Evolutionary conservation across 1,139 yeast genomes (phyloP), one percentile per base, ranked within the genome.

Genomic region (Protomyces gravidus): DNA sequence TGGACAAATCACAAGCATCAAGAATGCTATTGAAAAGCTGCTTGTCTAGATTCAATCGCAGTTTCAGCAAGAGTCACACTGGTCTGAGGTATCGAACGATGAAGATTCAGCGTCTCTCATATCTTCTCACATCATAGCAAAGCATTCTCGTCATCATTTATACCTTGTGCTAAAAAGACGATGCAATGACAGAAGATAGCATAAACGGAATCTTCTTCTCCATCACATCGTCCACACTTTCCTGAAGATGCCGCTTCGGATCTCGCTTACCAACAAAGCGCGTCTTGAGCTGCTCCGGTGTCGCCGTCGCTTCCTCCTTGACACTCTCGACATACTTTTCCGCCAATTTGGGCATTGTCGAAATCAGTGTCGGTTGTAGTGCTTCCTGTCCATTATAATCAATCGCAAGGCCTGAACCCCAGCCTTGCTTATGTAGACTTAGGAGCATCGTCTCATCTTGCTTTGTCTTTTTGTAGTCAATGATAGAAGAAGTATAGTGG

Each of bases 11-110:
- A 89, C 87, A 78, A 89, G 87, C 74, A 89, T 90, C 77, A 94
- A 92, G 88, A 97, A 92, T 80, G 90, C 90, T 86, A 92, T 94
- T 75, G 98, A 94, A 80, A 88, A 97, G 71, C 84, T 94, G 75
- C 84, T 94, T 76, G 92, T 92, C 74, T 92, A 85, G 5, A 13
- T 33, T 6, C 6, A 28, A 28, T n/a, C n/a, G n/a, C n/a, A n/a
- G n/a, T n/a, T n/a, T n/a, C n/a, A n/a, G n/a, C n/a, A n/a, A n/a
- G n/a, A n/a, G n/a, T n/a, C n/a, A n/a, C n/a, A n/a, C 17, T 36
- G 42, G 42, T 36, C 42, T 36, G 42, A 36, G 42, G 42, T 36
- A 36, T 36, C 42, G 42, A 36, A 36, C 42, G 42, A 36, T 36
- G 42, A 36, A 19, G 42, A 36, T 36, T 23, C 42, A 17, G 42